These are phyloP conservation scores for Austroboletus niveus DNA, from an alignment of 1,284 basidiomycete species.

Conservation along the genomic window DNA sequence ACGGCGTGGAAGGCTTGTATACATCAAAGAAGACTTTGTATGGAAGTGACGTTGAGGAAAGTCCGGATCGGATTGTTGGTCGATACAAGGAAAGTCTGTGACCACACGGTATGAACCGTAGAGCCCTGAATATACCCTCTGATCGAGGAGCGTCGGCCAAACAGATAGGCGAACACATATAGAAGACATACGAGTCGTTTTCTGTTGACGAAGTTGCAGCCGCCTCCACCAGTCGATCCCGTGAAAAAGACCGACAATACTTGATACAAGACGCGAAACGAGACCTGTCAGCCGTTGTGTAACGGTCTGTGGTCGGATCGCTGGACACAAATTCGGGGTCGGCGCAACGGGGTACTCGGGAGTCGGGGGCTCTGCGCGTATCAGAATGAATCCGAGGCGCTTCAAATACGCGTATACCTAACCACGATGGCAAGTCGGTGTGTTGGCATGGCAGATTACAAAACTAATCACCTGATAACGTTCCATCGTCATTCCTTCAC, in stretches of 20 bases:
- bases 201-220: conserved; percentile 40
- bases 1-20: conserved; percentile 88
- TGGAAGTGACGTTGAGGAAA: conserved; percentile 32
- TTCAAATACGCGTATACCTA: conserved; percentile 93
- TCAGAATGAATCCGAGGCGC: conserved; percentile 88
- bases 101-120: conserved; percentile 78
- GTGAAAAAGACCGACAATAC: conserved; percentile 29
- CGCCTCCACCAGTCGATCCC: conserved; percentile 57
- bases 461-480: conserved; percentile 71
- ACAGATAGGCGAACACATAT: not conserved
- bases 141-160: not conserved
- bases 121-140: conserved; percentile 69
- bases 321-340: conserved; percentile 26
- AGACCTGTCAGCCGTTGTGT: conserved; percentile 34
- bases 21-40: conserved; percentile 89
- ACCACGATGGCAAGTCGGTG: not conserved
- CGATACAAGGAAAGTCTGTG: conserved; percentile 41
- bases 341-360: conserved; percentile 58
- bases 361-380: conserved; percentile 64
- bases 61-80: conserved; percentile 16
- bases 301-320: conserved; percentile 20
- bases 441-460: not conserved
- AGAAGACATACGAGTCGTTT: conserved; percentile 19
- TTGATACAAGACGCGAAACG: conserved; percentile 35
- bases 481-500: conserved; percentile 76